phyloP scores from a whole-genome alignment of 176 grass and related monocot species.

The Alopecurus myosuroides region DNA sequence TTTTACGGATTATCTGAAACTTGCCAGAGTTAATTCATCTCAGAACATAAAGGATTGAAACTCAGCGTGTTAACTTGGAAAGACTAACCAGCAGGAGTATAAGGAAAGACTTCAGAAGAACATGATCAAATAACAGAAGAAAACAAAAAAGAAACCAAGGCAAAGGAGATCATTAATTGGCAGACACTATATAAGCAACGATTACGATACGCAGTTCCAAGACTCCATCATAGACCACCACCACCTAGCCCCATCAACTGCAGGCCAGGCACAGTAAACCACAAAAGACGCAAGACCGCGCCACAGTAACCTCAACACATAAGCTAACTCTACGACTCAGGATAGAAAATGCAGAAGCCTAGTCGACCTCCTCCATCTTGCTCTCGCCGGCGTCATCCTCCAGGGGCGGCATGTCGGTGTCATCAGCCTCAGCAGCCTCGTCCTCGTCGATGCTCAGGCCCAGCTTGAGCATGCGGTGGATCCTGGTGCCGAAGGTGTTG shows the following conservation, averaged over 20 bases:
- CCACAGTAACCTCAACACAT: background rate
- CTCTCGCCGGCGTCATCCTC: slow-evolving; percentile 93
- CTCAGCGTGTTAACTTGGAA: no score
- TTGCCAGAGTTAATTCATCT: no score
- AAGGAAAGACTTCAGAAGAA: no score
- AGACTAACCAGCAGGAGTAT: no score
- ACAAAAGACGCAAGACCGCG: slow-evolving; percentile 7
- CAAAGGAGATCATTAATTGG: no score
- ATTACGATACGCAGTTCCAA: slow-evolving; percentile 9
- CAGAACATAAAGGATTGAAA: no score
- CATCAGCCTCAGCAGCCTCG: slow-evolving; percentile 56
- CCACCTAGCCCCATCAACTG: background rate
- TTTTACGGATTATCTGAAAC: no score
- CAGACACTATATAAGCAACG: background rate
- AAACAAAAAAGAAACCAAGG: no score
- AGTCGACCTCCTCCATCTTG: slow-evolving; percentile 99
- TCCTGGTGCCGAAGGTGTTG: slow-evolving; percentile 94
- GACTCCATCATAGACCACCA: background rate
- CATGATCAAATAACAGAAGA: no score
- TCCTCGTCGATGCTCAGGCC: slow-evolving; percentile 93
- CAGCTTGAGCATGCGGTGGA: slow-evolving; percentile 96
- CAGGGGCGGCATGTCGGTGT: slow-evolving; percentile 80
- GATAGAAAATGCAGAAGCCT: slow-evolving; percentile 7
- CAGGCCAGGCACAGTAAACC: background rate
- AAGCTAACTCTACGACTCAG: background rate